Percentiles rank a stretch among this genome's conserved stretches.
These are phyloP conservation scores for Lumnitzera racemosa DNA, from an alignment of 345 rosid genomes.

Conservation along the genomic window DNA sequence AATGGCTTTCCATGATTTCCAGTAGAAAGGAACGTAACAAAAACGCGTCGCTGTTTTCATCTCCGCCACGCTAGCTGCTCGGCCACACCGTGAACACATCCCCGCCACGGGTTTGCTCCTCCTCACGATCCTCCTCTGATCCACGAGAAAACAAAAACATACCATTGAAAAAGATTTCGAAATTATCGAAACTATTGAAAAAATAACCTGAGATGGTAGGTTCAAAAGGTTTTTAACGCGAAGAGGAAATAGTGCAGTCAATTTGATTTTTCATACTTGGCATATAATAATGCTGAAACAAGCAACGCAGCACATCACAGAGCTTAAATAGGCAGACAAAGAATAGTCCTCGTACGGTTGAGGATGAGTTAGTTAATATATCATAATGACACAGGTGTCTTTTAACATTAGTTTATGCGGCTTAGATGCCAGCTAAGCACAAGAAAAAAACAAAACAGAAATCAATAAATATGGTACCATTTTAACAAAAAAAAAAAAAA, in stretches of 20 bases:
- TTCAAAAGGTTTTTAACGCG: neutral
- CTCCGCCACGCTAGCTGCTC: constrained; percentile 18
- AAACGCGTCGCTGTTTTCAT: constrained; percentile 15
- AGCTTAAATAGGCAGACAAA: too few relatives aligned
- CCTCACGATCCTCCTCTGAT: constrained; percentile 14
- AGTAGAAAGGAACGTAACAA: constrained; percentile 15
- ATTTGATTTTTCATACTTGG: neutral
- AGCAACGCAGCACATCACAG: too few relatives aligned
- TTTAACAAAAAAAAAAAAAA: too few relatives aligned
- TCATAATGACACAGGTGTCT: too few relatives aligned
- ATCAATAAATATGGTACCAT: too few relatives aligned
- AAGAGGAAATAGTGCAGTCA: neutral
- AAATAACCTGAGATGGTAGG: neutral
- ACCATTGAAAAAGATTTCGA: constrained; percentile 5
- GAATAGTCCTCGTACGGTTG: too few relatives aligned
- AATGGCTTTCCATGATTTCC: constrained; percentile 16
- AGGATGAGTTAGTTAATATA: too few relatives aligned
- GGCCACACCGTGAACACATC: constrained; percentile 13
- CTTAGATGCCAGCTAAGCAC: too few relatives aligned
- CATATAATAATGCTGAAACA: too few relatives aligned
- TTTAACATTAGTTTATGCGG: too few relatives aligned
- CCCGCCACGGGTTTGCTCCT: constrained; percentile 17
- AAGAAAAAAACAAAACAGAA: too few relatives aligned
- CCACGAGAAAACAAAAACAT: constrained; percentile 17
- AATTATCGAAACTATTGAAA: too few relatives aligned